These are phyloP conservation scores for Elymus sibiricus DNA, from an alignment of 176 grass and related monocot species.

Conservation along the genomic window DNA sequence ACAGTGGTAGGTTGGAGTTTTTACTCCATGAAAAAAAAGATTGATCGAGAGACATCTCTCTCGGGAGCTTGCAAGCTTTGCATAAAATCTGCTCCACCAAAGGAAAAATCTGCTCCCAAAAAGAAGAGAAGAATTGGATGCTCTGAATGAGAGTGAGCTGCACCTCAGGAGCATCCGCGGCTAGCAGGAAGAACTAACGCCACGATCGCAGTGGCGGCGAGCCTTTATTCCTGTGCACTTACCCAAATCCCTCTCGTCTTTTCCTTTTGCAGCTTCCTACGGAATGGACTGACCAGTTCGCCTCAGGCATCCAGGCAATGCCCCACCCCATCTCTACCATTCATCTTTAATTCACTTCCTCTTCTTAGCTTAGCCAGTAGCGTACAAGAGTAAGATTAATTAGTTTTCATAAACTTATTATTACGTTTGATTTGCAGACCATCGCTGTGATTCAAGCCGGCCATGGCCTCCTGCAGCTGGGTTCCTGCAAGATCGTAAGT, in stretches of 20 bases:
- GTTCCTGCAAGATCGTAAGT: slow-evolving; percentile 98
- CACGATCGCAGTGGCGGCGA: slow-evolving; percentile 20
- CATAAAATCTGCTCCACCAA: slow-evolving; percentile 30
- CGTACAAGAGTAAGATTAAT: too few relatives aligned
- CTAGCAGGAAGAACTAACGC: slow-evolving; percentile 30
- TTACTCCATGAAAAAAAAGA: background rate
- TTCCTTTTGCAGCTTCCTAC: slow-evolving; percentile 86
- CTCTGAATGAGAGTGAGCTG: background rate
- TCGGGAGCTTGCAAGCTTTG: slow-evolving; percentile 34
- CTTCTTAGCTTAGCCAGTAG: background rate
- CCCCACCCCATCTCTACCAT: background rate
- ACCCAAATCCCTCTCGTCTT: slow-evolving; percentile 19
- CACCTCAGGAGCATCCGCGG: background rate
- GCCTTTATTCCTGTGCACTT: slow-evolving; percentile 46
- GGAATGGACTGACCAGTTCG: slow-evolving; percentile 97
- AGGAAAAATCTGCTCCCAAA: slow-evolving; percentile 27
- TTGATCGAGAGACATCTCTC: background rate
- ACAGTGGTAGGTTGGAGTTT: background rate
- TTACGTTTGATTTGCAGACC: slow-evolving; percentile 48
- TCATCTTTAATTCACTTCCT: background rate
- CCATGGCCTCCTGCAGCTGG: slow-evolving; percentile 94
- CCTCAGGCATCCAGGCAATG: slow-evolving; percentile 88
- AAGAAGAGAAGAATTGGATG: slow-evolving; percentile 49
- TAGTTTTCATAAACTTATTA: background rate
- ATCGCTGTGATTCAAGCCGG: slow-evolving; percentile 99